Percentiles rank a stretch among this genome's conserved stretches.
Conservation (phyloP, 768 basidiomycete genomes). For the Polyporus arcularius region DNA sequence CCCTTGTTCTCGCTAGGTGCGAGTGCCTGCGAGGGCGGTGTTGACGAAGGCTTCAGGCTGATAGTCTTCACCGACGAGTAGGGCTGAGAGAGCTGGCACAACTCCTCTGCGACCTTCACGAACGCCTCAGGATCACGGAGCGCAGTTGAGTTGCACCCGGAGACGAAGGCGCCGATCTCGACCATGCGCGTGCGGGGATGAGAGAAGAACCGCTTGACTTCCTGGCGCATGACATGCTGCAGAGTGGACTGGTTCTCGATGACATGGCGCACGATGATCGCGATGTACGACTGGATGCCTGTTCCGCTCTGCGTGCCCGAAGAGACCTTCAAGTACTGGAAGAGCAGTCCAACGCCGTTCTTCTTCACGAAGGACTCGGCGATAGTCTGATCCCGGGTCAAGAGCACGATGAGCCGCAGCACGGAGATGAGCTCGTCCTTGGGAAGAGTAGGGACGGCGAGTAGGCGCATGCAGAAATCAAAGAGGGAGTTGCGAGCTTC, state of each 20-base stretch:
- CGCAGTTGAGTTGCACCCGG: constrained; percentile 75
- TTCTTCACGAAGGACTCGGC: constrained; percentile 69
- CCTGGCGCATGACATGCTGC: constrained; percentile 74
- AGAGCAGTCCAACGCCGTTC: constrained; percentile 63
- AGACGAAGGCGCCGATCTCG: constrained; percentile 74
- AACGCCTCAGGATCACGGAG: constrained; percentile 80
- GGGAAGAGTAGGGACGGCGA: constrained; percentile 62
- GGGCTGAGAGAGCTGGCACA: constrained; percentile 74
- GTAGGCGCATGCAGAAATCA: constrained; percentile 73
- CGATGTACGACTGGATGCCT: constrained; percentile 80
- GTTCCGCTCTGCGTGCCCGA: constrained; percentile 48
- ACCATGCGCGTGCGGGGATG: constrained; percentile 68
- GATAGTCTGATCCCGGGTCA: constrained; percentile 71
- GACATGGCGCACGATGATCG: constrained; percentile 88
- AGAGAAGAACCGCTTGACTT: constrained; percentile 78
- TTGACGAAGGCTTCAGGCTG: constrained; percentile 21
- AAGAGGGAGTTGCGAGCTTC: constrained; percentile 71
- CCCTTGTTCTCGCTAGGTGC: constrained; percentile 20
- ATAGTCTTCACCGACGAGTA: constrained; percentile 37
- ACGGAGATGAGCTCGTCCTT: constrained; percentile 83
- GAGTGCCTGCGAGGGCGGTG: not conserved
- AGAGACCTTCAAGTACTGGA: constrained; percentile 63
- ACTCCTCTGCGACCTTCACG: constrained; percentile 66
- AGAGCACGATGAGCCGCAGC: constrained; percentile 78
- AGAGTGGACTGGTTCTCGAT: constrained; percentile 75